These are phyloP conservation scores for Plantago ovata DNA, from an alignment of 257 asterid species.

Conservation along the genomic window DNA sequence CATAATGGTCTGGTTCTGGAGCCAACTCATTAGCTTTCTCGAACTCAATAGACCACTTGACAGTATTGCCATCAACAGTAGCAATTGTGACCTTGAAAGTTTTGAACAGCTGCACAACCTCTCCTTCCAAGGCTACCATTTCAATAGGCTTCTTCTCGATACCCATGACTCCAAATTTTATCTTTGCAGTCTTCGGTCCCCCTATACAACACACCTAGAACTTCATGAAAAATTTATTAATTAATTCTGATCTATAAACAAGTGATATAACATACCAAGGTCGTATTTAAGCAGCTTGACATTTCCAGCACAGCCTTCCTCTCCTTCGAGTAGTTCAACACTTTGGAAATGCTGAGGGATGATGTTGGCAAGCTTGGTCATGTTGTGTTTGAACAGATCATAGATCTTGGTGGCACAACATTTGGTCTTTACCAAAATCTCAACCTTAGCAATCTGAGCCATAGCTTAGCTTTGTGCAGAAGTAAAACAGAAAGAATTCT, in stretches of 20 bases:
- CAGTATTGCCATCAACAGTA: constrained; percentile 15
- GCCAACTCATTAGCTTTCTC: constrained; percentile 22
- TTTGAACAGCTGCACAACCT: constrained; percentile 16
- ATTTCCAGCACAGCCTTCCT: constrained; percentile 30
- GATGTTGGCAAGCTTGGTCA: constrained; percentile 8
- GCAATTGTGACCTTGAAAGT: constrained; percentile 9
- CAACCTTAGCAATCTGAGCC: constrained; percentile 34
- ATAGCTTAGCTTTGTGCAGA: constrained; percentile 1
- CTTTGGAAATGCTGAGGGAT: constrained; percentile 20
- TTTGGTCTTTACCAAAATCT: constrained; percentile 25
- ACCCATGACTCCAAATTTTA: constrained; percentile 20
- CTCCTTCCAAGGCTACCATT: constrained; percentile 20
- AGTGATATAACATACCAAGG: constrained; percentile 25
- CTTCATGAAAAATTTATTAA: background rate
- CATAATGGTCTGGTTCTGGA: constrained; percentile 32
- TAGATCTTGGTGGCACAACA: constrained; percentile 20
- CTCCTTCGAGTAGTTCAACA: constrained; percentile 22
- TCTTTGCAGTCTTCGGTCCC: constrained; percentile 19
- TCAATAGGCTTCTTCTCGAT: constrained; percentile 20
- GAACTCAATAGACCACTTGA: constrained; percentile 20
- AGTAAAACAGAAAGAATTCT: background rate
- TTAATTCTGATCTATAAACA: no score
- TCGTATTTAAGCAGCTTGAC: constrained; percentile 1
- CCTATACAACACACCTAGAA: background rate
- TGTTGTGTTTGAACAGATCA: constrained; percentile 17